Conservation (phyloP, 345 rosid species). For the Moringa oleifera region DNA sequence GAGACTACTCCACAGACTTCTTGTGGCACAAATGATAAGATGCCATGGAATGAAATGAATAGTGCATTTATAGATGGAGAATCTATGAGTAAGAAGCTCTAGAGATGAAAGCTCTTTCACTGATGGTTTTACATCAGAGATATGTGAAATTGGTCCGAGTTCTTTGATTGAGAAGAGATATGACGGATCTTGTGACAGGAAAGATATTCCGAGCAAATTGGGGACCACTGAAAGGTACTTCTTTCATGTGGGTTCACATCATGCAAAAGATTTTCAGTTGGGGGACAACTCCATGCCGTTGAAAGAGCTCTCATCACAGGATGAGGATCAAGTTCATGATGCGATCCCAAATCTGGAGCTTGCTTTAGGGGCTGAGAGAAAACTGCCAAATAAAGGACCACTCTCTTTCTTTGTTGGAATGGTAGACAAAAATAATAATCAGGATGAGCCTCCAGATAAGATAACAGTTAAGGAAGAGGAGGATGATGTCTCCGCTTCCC, state of each 20-base stretch:
- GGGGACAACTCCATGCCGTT: constrained; percentile 30
- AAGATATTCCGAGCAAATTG: constrained; percentile 32
- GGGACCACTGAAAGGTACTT: constrained; percentile 55
- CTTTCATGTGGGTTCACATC: constrained; percentile 57
- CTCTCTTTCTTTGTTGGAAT: constrained; percentile 49
- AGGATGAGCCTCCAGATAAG: constrained; percentile 27
- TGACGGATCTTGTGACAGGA: constrained; percentile 24
- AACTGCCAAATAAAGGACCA: constrained; percentile 40
- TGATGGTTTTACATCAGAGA: constrained; percentile 30
- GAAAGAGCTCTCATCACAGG: constrained; percentile 26
- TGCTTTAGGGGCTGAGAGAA: constrained; percentile 75
- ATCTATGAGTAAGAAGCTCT: constrained; percentile 38
- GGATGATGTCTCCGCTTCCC: constrained; percentile 62
- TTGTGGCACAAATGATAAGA: constrained; percentile 18
- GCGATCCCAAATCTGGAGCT: constrained; percentile 78
- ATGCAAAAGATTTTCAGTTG: constrained; percentile 31
- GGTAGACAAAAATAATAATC: constrained; percentile 31
- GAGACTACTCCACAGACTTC: constrained; percentile 27
- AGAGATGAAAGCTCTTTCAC: constrained; percentile 27
- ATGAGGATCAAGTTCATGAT: constrained; percentile 24
- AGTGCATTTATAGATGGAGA: constrained; percentile 28
- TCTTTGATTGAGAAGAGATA: constrained; percentile 27
- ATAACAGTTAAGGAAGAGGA: constrained; percentile 39
- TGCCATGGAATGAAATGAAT: constrained; percentile 32
- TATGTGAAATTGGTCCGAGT: constrained; percentile 29